phyloP scores from a whole-genome alignment of 2,329 filamentous ascomycete species.

The Sarocladium strictum region DNA sequence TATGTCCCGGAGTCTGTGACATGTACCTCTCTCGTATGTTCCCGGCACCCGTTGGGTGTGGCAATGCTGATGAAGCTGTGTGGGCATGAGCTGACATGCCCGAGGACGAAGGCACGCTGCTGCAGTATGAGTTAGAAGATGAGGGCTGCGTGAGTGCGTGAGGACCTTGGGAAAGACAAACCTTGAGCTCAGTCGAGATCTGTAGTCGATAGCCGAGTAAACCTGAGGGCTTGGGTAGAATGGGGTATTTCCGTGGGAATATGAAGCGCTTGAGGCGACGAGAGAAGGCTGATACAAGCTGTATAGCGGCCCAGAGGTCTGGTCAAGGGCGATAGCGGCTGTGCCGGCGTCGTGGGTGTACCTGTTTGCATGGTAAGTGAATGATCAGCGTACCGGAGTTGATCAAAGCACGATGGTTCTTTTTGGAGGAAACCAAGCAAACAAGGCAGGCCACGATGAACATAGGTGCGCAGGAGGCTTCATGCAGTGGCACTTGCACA shows the following conservation, averaged over 20 bases:
- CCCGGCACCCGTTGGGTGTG: slow-evolving; percentile 41
- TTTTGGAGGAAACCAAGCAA: background rate
- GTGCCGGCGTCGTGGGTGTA: slow-evolving; percentile 49
- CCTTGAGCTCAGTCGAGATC: slow-evolving; percentile 49
- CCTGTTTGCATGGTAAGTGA: slow-evolving; percentile 28
- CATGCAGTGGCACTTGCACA: background rate
- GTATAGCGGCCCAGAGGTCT: slow-evolving; percentile 38
- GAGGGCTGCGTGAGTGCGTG: too few relatives aligned
- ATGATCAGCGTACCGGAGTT: too few relatives aligned
- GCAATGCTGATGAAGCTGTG: slow-evolving; percentile 33
- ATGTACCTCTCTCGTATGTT: slow-evolving; percentile 50
- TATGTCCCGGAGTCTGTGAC: slow-evolving; percentile 43
- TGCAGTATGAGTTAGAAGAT: slow-evolving; percentile 12
- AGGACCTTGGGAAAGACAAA: slow-evolving; percentile 28
- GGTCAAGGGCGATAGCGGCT: slow-evolving; percentile 48
- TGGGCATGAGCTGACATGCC: slow-evolving; percentile 52
- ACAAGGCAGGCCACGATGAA: background rate
- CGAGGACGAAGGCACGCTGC: slow-evolving; percentile 43
- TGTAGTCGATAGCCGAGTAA: slow-evolving; percentile 45
- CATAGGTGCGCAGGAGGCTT: background rate
- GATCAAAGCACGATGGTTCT: too few relatives aligned
- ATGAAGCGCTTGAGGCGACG: slow-evolving; percentile 40
- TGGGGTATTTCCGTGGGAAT: slow-evolving; percentile 41
- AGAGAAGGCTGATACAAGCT: slow-evolving; percentile 45
- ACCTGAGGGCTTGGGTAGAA: slow-evolving; percentile 43